A percentile compares a stretch with the other conserved stretches of the same genome.
phyloP scores from a whole-genome alignment of 345 rosid species.

The Acer saccharum region DNA sequence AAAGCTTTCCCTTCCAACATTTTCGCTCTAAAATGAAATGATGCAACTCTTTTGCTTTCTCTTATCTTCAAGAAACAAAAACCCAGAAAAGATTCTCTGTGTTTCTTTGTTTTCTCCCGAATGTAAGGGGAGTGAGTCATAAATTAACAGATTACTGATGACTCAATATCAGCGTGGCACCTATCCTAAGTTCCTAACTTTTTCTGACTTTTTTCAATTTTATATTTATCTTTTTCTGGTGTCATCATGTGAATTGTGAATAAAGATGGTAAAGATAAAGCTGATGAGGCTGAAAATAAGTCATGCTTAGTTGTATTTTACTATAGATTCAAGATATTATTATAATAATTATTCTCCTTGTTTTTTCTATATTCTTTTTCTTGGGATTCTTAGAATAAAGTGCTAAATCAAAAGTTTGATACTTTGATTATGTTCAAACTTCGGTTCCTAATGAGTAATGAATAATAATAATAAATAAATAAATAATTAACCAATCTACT shows the following conservation, averaged over 20 bases:
- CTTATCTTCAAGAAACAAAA: slow-evolving; percentile 23
- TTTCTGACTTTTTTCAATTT: too few species aligned
- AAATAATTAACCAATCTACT: too few species aligned
- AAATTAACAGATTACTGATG: background rate
- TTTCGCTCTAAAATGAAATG: slow-evolving; percentile 10
- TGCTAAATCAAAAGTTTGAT: background rate
- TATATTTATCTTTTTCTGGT: background rate
- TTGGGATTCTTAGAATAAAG: background rate
- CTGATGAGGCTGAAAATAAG: slow-evolving; percentile 16
- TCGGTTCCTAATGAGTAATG: too few species aligned
- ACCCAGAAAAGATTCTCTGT: slow-evolving; percentile 13
- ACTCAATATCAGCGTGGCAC: slow-evolving; percentile 16
- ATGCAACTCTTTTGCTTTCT: too few species aligned
- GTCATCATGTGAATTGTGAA: background rate
- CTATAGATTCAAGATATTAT: too few species aligned
- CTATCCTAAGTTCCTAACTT: slow-evolving; percentile 4
- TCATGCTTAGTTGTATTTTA: slow-evolving; percentile 6
- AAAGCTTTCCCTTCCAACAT: slow-evolving; percentile 80
- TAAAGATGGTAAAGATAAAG: slow-evolving; percentile 14
- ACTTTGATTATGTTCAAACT: too few species aligned
- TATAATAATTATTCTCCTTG: background rate
- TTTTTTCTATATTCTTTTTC: background rate
- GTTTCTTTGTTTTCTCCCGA: slow-evolving; percentile 1
- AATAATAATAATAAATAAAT: too few species aligned
- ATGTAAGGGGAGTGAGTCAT: slow-evolving; percentile 3